Evolutionary conservation across 345 rosid species (phyloP).

Genomic region (Dovyalis caffra): DNA sequence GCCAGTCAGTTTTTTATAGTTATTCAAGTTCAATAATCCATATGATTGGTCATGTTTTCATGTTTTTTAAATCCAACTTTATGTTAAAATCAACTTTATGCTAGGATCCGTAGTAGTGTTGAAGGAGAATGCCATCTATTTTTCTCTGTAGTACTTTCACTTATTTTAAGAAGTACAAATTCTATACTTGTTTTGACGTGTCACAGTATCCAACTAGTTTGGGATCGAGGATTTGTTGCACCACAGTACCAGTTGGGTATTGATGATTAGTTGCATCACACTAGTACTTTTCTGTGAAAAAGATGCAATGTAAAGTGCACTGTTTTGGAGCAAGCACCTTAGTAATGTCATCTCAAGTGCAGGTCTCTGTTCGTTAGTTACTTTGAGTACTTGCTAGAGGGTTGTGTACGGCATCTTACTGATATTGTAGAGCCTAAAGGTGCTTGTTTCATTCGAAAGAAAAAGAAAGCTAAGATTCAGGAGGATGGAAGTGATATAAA

Average conservation of each 20-base stretch:
- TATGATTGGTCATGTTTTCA: too few species aligned
- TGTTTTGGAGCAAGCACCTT: not conserved
- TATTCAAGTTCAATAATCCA: too few species aligned
- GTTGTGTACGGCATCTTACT: constrained; percentile 59
- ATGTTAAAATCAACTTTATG: too few species aligned
- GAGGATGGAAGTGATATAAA: constrained; percentile 33
- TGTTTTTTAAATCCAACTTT: too few species aligned
- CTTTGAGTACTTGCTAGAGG: constrained; percentile 74
- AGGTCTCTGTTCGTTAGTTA: constrained; percentile 93
- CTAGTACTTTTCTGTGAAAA: not conserved
- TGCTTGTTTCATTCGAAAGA: constrained; percentile 52
- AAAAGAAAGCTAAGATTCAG: constrained; percentile 72
- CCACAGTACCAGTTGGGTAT: too few species aligned
- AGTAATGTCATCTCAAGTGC: constrained; percentile 24
- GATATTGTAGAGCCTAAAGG: constrained; percentile 30
- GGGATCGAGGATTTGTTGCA: not conserved
- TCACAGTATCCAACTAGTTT: not conserved
- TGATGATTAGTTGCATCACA: not conserved
- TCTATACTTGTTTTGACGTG: too few species aligned
- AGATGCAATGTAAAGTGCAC: too few species aligned
- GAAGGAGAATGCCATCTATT: too few species aligned
- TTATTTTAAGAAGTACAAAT: too few species aligned
- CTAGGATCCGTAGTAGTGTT: too few species aligned
- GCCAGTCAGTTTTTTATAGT: too few species aligned
- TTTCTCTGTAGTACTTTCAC: too few species aligned